phyloP scores from a whole-genome alignment of 768 basidiomycete species.

The Xerocomellus amylosporus region DNA sequence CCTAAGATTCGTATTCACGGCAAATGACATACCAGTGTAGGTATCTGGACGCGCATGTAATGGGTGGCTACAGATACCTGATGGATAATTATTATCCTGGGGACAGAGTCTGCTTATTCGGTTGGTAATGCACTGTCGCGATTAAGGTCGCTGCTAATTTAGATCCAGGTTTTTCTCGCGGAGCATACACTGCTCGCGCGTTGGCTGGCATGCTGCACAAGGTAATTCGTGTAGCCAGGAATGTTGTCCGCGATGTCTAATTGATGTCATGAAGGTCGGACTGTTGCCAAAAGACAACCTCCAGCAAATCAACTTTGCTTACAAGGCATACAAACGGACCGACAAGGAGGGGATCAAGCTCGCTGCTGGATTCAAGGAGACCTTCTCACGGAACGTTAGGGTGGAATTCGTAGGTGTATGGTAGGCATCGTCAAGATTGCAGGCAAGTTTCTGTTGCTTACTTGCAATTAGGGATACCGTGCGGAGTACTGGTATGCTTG shows the following conservation, averaged over 20 bases:
- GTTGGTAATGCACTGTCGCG: constrained; percentile 30
- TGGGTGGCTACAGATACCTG: constrained; percentile 72
- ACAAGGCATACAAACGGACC: constrained; percentile 60
- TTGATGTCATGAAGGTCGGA: constrained; percentile 49
- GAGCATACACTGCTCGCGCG: constrained; percentile 65
- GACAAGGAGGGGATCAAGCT: constrained; percentile 45
- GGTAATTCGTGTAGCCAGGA: constrained; percentile 32
- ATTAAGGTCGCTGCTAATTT: constrained; percentile 12
- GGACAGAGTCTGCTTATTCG: constrained; percentile 74
- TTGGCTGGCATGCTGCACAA: constrained; percentile 74
- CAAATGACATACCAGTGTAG: constrained; percentile 31
- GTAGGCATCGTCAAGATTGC: constrained; percentile 35
- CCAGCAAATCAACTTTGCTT: constrained; percentile 72
- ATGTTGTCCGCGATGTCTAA: not conserved
- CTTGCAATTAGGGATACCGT: constrained; percentile 65
- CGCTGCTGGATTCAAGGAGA: constrained; percentile 66
- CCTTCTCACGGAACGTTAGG: constrained; percentile 62
- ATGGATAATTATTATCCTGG: constrained; percentile 77
- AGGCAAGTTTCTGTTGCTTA: constrained; percentile 1
- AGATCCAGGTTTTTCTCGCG: constrained; percentile 68
- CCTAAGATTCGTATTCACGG: not conserved
- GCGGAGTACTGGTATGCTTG: constrained; percentile 67
- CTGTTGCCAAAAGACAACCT: constrained; percentile 65
- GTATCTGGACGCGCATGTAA: constrained; percentile 70
- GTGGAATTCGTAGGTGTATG: constrained; percentile 83